Evolutionary conservation across 2,329 filamentous ascomycete genomes (phyloP), one percentile per base, ranked within the genome.

Genomic region (Neonectria magnoliae): DNA sequence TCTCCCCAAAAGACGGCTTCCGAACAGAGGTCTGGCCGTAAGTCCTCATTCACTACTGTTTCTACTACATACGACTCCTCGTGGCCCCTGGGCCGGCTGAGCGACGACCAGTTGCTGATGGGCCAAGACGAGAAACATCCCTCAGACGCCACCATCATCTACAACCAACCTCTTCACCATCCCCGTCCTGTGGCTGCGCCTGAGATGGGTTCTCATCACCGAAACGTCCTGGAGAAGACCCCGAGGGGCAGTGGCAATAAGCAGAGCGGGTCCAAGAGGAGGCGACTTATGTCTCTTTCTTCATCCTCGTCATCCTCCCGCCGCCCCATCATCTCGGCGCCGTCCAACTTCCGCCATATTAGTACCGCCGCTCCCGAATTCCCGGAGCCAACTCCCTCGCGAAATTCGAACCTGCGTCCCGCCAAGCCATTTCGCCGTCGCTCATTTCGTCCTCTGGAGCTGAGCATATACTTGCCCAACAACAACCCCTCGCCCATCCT

Each of bases 291-390:
- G 70, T 80, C 83, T 64, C 79, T 81, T 64, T 77, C 80, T 58
- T 79, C 81, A 66, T 79, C 82, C 65, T 79, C 80, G 63, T 77
- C 80, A 57, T 78, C 81, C 47, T 78, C 83, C 73, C 85, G 83
- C 76, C 81, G 85, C 76, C 84, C 84, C 74, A 80, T 81, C 64
- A 90, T 90, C 71, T 89, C 87, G 45, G 81, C 81, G 20, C 88
- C 88, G 4, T 83, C 83, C 52, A 81, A 90, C 75, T 90, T 90
- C 71, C 85, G 84, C 51, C 88, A 90, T 78, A 70, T 90, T 53
- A 78, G 84, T 59, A 85, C 84, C 18, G 81, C 80, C 51, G 78
- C 82, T n/a, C 79, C 79, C 61, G 79, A 81, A 52, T 78, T 80
- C 56, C 61, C 70, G 16, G 65, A 68, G 29, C 65, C 69, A 22